Conservation (phyloP, 2,329 filamentous ascomycete species). For the Bipolaris victoriae region DNA sequence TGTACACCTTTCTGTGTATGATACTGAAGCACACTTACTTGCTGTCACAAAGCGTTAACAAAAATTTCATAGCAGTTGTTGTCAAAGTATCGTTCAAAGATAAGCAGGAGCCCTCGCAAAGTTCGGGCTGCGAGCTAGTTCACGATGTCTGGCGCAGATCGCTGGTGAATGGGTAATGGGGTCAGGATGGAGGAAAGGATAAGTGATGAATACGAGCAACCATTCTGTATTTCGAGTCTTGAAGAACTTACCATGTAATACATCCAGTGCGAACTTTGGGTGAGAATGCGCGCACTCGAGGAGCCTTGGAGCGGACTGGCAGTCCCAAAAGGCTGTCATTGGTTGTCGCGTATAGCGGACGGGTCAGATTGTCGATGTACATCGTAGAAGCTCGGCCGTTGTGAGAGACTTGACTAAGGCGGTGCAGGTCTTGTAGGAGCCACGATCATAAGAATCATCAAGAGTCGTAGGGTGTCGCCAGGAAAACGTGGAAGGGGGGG, state of each 20-base stretch:
- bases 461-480: not conserved
- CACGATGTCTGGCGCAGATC: not conserved
- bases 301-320: not conserved
- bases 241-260: constrained; percentile 16
- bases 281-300: constrained; percentile 11
- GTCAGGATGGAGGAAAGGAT: not conserved
- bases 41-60: constrained; percentile 6
- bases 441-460: not conserved
- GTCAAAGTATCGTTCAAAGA: not conserved
- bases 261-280: constrained; percentile 17
- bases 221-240: not conserved
- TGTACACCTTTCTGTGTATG: not conserved
- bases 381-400: not conserved
- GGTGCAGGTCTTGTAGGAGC: not conserved
- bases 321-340: constrained; percentile 2
- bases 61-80: not conserved
- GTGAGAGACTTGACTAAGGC: not conserved
- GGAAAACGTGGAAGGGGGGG: not conserved
- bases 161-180: not conserved
- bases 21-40: constrained; percentile 8
- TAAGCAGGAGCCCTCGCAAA: not conserved
- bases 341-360: constrained; percentile 6
- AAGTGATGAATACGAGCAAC: not conserved
- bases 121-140: not conserved
- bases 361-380: not conserved